phyloP scores from a whole-genome alignment of 371 early-diverging fungal genomes.

The Apophysomyces sp. region DNA sequence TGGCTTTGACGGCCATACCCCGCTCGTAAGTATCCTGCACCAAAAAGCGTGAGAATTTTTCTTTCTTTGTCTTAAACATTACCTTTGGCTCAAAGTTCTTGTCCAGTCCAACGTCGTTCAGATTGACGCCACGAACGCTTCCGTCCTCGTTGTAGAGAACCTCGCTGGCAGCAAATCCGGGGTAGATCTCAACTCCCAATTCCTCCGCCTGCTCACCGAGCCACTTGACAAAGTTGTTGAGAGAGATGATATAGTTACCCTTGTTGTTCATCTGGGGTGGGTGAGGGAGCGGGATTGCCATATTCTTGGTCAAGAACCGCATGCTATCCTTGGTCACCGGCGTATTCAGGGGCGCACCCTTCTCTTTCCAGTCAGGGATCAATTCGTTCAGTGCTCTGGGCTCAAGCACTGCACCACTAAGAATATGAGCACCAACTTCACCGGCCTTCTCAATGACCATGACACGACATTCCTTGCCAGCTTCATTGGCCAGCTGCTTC shows the following conservation, averaged over 20 bases:
- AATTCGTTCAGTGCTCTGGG: conserved; percentile 92
- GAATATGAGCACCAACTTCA: conserved; percentile 93
- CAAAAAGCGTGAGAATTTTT: not conserved
- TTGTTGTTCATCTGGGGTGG: conserved; percentile 96
- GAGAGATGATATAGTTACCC: conserved; percentile 96
- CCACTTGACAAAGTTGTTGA: conserved; percentile 94
- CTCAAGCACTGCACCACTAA: conserved; percentile 96
- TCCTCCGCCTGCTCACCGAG: conserved; percentile 97
- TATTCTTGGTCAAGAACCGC: conserved; percentile 78
- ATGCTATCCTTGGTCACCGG: conserved; percentile 88
- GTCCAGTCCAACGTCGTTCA: conserved; percentile 95
- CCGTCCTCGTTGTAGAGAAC: conserved; percentile 89
- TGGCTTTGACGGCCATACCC: conserved; percentile 95
- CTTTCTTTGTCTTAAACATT: not conserved
- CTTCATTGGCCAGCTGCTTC: conserved; percentile 85
- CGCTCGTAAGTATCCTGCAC: conserved; percentile 82
- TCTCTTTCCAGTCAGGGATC: conserved; percentile 97
- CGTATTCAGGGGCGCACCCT: conserved; percentile 88
- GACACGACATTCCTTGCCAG: conserved; percentile 87
- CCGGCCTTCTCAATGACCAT: conserved; percentile 95
- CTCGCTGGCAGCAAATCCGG: conserved; percentile 92
- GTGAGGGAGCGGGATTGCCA: conserved; percentile 90
- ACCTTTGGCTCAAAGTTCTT: conserved; percentile 87
- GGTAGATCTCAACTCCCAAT: conserved; percentile 94
- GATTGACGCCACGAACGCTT: conserved; percentile 90